Conservation (phyloP, 345 rosid species). For the Salix dunnii region DNA sequence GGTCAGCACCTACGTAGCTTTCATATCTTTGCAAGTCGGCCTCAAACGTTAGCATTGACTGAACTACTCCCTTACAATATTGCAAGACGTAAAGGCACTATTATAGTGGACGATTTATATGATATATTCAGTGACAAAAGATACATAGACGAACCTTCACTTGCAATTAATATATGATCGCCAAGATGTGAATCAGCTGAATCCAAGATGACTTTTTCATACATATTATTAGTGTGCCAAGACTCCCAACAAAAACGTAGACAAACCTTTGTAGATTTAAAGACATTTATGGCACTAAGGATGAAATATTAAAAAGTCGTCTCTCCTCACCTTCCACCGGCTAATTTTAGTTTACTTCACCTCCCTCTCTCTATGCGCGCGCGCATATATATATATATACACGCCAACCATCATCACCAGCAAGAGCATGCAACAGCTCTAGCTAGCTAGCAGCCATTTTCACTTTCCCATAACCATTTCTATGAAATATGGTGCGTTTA, state of each 20-base stretch:
- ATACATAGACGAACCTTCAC: too few species aligned
- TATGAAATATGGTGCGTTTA: constrained; percentile 17
- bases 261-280: not conserved
- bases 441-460: not conserved
- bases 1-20: too few species aligned
- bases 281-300: not conserved
- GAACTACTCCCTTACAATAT: not conserved
- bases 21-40: not conserved
- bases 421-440: not conserved
- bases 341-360: not conserved
- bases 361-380: not conserved
- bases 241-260: not conserved
- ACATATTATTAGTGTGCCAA: not conserved
- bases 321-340: not conserved
- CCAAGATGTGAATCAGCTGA: constrained; percentile 2
- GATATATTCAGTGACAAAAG: too few species aligned
- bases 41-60: not conserved
- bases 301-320: not conserved
- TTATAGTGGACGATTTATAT: too few species aligned
- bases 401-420: not conserved
- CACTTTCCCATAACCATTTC: not conserved
- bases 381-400: too few species aligned
- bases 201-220: too few species aligned
- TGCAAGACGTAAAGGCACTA: not conserved
- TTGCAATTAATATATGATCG: too few species aligned